Percentiles rank a stretch among this genome's conserved stretches.
Conservation (phyloP, 352 stramenopile genomes). For the Globisporangium splendens region DNA sequence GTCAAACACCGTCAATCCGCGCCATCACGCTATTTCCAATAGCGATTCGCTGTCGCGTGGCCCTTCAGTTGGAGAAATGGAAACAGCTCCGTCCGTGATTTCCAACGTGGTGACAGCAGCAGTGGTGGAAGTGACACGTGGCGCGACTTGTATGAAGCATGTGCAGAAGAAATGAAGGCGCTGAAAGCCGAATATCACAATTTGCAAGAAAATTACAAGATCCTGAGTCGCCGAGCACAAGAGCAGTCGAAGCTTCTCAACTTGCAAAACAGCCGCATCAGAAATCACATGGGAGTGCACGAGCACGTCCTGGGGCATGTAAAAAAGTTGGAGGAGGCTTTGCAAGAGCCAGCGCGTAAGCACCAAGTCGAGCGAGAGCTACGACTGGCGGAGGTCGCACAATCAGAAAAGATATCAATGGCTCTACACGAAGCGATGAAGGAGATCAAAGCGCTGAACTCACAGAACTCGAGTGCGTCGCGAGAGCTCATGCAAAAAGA, state of each 20-base stretch:
- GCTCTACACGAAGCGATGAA: conserved; percentile 44
- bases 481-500: conserved; percentile 55
- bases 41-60: not conserved
- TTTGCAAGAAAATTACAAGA: conserved; percentile 49
- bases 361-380: conserved; percentile 51
- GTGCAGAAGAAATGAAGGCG: conserved; percentile 20
- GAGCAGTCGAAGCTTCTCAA: conserved; percentile 69
- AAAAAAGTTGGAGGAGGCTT: conserved; percentile 27
- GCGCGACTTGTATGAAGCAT: conserved; percentile 24
- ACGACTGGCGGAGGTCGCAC: conserved; percentile 42
- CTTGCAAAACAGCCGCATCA: conserved; percentile 52
- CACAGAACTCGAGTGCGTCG: conserved; percentile 41
- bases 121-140: conserved; percentile 17
- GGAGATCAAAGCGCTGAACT: conserved; percentile 43
- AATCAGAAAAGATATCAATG: conserved; percentile 52
- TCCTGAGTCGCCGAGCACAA: conserved; percentile 48
- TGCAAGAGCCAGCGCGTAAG: conserved; percentile 33
- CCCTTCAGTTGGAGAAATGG: not conserved
- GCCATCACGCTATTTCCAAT: not conserved
- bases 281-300: conserved; percentile 49
- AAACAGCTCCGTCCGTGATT: not conserved
- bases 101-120: not conserved
- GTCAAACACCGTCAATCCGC: not conserved
- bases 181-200: conserved; percentile 25
- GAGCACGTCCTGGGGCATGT: conserved; percentile 38